Evolutionary conservation across 2,329 filamentous ascomycete genomes (phyloP).

Genomic region (Polytolypa hystricis): DNA sequence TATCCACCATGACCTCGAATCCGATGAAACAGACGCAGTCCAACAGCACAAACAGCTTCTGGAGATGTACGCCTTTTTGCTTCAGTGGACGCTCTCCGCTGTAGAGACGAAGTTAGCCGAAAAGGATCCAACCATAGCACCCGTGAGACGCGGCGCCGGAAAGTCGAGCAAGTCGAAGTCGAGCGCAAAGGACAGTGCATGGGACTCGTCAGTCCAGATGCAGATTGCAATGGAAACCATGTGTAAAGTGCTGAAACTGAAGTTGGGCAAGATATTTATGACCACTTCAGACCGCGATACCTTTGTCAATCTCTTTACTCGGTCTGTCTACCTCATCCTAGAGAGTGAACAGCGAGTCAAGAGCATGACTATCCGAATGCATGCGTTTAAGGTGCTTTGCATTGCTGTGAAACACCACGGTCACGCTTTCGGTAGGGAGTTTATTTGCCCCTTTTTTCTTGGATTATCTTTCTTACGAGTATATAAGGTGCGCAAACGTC

Average conservation of each 20-base stretch:
- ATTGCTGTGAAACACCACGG: conserved; percentile 96
- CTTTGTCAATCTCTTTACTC: conserved; percentile 81
- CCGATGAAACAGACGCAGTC: conserved; percentile 79
- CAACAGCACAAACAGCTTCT: conserved; percentile 81
- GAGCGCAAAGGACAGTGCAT: conserved; percentile 59
- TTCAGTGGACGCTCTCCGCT: conserved; percentile 93
- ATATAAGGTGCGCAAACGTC: conserved; percentile 79
- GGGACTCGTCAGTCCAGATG: conserved; percentile 83
- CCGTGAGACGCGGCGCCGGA: conserved; percentile 61
- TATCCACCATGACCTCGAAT: conserved; percentile 75
- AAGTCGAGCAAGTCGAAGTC: conserved; percentile 63
- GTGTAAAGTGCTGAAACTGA: conserved; percentile 90
- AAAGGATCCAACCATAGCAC: conserved; percentile 63
- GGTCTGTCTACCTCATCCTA: conserved; percentile 84
- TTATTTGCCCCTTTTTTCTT: background rate
- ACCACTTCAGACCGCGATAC: conserved; percentile 95
- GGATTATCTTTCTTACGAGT: conserved; percentile 17
- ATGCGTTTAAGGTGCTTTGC: conserved; percentile 92
- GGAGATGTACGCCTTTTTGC: conserved; percentile 84
- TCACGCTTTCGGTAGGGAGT: conserved; percentile 68
- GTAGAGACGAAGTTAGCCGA: conserved; percentile 89
- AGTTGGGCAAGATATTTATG: conserved; percentile 83
- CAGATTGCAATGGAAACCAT: conserved; percentile 84
- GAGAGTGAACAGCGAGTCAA: conserved; percentile 92
- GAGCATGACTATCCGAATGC: conserved; percentile 80